These are phyloP conservation scores for Astrothelium subdiscretum DNA, from an alignment of 495 filamentous ascomycete species.

Conservation along the genomic window DNA sequence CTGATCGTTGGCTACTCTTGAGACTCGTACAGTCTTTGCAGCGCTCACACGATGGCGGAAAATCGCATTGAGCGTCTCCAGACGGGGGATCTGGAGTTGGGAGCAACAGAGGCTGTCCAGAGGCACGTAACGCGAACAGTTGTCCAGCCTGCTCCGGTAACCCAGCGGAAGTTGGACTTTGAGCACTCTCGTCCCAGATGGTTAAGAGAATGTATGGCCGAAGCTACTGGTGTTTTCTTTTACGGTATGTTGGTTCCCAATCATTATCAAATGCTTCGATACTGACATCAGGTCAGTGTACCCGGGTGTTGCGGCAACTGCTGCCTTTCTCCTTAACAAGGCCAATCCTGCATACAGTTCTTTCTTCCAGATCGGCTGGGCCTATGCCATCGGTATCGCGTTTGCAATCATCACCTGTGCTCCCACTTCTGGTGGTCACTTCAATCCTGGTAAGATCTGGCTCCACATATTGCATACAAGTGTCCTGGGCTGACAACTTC, in stretches of 20 bases:
- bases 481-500: neutral
- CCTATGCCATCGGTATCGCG: slow-evolving; percentile 41
- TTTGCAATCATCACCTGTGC: slow-evolving; percentile 44
- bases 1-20: neutral
- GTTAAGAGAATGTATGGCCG: slow-evolving; percentile 38
- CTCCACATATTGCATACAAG: neutral
- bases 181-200: slow-evolving; percentile 37
- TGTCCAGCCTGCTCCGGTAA: slow-evolving; percentile 32
- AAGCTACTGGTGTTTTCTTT: slow-evolving; percentile 42
- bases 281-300: slow-evolving; percentile 24
- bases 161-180: slow-evolving; percentile 39
- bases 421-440: slow-evolving; percentile 41
- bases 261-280: neutral
- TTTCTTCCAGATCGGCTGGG: slow-evolving; percentile 39
- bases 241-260: slow-evolving; percentile 28
- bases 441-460: slow-evolving; percentile 29
- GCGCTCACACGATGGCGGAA: slow-evolving; percentile 11
- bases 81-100: slow-evolving; percentile 34
- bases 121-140: slow-evolving; percentile 36
- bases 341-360: slow-evolving; percentile 30
- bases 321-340: slow-evolving; percentile 34
- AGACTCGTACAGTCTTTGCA: neutral
- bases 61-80: slow-evolving; percentile 22
- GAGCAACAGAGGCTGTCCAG: slow-evolving; percentile 38
- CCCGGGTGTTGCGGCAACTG: slow-evolving; percentile 36